Evolutionary conservation across 208 protist species (phyloP).

Genomic region (Trypanosomatidae sp.): DNA sequence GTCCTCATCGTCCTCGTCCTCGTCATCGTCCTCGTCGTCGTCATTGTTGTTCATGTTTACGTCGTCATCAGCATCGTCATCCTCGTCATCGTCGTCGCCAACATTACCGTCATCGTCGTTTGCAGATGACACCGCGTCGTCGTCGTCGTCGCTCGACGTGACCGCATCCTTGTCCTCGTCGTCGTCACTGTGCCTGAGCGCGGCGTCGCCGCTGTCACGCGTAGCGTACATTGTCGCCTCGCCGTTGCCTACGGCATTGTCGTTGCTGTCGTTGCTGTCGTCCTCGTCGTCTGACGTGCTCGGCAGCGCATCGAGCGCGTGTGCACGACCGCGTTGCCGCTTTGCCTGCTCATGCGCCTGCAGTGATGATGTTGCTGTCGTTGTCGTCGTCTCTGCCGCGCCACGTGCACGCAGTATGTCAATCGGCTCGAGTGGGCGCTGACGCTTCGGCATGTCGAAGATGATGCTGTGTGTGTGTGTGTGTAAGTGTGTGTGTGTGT

Average conservation of each 20-base stretch:
- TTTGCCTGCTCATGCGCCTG: too few species aligned
- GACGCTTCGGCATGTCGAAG: conserved; percentile 57
- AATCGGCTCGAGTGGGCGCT: conserved; percentile 59
- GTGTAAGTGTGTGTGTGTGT: too few species aligned
- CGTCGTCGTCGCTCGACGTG: conserved; percentile 3
- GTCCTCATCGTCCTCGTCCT: conserved; percentile 14
- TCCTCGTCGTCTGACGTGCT: neutral
- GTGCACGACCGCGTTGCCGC: too few species aligned
- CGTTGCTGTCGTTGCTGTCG: neutral
- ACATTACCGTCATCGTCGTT: neutral
- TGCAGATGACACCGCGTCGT: neutral
- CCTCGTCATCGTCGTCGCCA: conserved; percentile 1
- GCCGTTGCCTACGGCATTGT: neutral
- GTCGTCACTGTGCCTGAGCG: neutral
- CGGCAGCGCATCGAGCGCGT: too few species aligned
- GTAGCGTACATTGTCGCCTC: neutral
- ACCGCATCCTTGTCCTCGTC: conserved; percentile 3
- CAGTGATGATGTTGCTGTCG: neutral
- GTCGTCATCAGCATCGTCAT: conserved; percentile 1
- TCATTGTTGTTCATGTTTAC: conserved; percentile 7
- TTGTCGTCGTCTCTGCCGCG: neutral
- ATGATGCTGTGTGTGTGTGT: too few species aligned
- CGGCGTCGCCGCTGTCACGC: neutral
- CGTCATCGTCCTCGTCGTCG: conserved; percentile 7
- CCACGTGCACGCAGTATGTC: too few species aligned